Base-by-base conservation (phyloP, 2,329 filamentous ascomycete genomes). In the Calonectria hongkongensis region DNA sequence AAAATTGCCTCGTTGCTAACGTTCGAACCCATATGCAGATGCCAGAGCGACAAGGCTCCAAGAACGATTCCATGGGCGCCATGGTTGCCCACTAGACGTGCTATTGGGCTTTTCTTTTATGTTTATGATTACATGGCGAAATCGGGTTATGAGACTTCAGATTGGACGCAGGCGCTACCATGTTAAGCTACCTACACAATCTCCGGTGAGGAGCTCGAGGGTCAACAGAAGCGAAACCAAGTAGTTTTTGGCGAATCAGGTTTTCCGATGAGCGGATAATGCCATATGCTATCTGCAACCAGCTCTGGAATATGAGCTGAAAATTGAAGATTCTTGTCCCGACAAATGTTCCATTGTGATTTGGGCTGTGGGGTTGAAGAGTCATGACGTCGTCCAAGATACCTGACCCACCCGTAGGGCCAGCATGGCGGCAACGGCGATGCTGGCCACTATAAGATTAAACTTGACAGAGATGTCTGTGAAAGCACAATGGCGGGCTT, bases 1-100 rank as follows among this genome's bases (percentile, higher is more conserved):
- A 3, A 27, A 27, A 16, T 13, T 63, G 8, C n/a, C 43, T 15
- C 2, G 18, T 21, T 25, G 36, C 70, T 79, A 64, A 76, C 66
- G 4, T 3, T 10, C 9, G 7, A 3, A 27, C 10, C 4, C 2
- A 21, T 15, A 43, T 60, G 64, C 73, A 91, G 89, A 88, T 90
- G 81, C 84, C 86, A 56, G 88, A 86, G 66, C 89, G 89, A 54
- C 86, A 87, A 81, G 89, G 88, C 51, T 72, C 79, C 76, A 90
- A 86, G 82, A 91, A 91, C 82, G 89, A 91, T 66, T 85, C 86
- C 71, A 86, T 86, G 76, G 87, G 86, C 67, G 74, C 82, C 43
- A 85, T 87, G 78, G 81, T 82, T 72, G 78, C 82, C 73, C 86
- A 88, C 76, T 88, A 87, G 72, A 83, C 75, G 33, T 8, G 48